Percentiles rank a stretch among this genome's conserved stretches.
Evolutionary conservation across 768 basidiomycete genomes (phyloP).

Genomic region (Sarcodon aspratus): DNA sequence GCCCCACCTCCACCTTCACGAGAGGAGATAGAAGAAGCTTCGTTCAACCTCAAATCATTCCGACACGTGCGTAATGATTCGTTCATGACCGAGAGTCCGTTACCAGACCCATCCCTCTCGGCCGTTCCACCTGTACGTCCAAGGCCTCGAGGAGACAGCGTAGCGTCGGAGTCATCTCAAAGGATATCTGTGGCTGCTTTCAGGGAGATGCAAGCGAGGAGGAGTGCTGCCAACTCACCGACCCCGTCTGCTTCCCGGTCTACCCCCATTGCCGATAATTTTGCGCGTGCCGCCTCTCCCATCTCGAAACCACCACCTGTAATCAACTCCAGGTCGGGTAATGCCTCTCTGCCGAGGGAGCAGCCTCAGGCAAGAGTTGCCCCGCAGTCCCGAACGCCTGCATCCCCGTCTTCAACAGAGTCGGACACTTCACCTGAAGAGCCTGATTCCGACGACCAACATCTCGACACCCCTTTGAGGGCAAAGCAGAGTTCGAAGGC

Average conservation of each 20-base stretch:
- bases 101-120: constrained; percentile 8
- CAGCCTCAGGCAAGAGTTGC: too few species aligned
- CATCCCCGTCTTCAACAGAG: too few species aligned
- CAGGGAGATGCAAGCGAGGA: constrained; percentile 62
- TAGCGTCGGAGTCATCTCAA: constrained; percentile 54
- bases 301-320: neutral
- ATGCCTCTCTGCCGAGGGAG: too few species aligned
- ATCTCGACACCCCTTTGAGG: too few species aligned
- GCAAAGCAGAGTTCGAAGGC: too few species aligned
- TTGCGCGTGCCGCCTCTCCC: constrained; percentile 10
- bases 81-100: constrained; percentile 19
- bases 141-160: constrained; percentile 46
- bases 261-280: constrained; percentile 16
- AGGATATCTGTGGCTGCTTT: constrained; percentile 77
- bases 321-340: neutral
- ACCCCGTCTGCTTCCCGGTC: constrained; percentile 25
- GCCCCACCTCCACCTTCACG: constrained; percentile 18
- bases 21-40: constrained; percentile 17
- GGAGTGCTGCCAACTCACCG: constrained; percentile 52
- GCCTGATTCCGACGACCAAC: too few species aligned
- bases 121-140: constrained; percentile 26
- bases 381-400: too few species aligned
- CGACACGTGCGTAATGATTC: constrained; percentile 48
- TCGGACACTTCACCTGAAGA: too few species aligned
- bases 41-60: constrained; percentile 70